phyloP scores from a whole-genome alignment of 768 basidiomycete species.

The Trichaptum fuscoviolaceum region DNA sequence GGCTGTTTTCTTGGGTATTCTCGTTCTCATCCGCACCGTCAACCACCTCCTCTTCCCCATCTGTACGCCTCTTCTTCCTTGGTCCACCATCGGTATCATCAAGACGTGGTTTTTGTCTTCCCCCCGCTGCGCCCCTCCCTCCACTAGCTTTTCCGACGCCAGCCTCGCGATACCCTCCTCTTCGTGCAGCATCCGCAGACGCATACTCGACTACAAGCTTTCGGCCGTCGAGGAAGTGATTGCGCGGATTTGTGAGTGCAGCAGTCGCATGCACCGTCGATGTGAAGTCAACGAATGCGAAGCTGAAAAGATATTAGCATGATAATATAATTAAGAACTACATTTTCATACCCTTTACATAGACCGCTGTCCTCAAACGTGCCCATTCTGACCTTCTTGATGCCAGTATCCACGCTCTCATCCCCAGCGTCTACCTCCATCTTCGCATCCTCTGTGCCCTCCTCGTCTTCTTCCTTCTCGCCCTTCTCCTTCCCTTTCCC shows the following conservation, averaged over 20 bases:
- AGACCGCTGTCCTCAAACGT: constrained; percentile 94
- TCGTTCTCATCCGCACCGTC: constrained; percentile 9
- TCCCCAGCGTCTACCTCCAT: constrained; percentile 17
- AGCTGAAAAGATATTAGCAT: constrained; percentile 46
- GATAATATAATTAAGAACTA: too few relatives aligned
- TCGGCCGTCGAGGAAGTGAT: constrained; percentile 79
- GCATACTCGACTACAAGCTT: constrained; percentile 86
- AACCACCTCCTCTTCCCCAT: constrained; percentile 11
- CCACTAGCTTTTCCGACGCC: constrained; percentile 7
- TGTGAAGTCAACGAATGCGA: constrained; percentile 91
- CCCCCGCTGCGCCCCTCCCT: constrained; percentile 10
- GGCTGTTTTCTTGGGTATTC: constrained; percentile 1
- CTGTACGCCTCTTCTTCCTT: background rate
- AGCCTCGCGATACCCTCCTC: constrained; percentile 46
- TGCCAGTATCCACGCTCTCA: constrained; percentile 47
- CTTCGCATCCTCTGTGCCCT: constrained; percentile 19
- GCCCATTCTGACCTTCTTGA: constrained; percentile 81
- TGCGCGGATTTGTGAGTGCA: constrained; percentile 76
- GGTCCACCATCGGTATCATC: background rate
- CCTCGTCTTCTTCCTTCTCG: constrained; percentile 25
- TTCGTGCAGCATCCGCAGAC: constrained; percentile 80
- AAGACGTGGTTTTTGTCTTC: constrained; percentile 4
- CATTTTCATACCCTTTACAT: constrained; percentile 81
- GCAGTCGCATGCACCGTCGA: constrained; percentile 73
- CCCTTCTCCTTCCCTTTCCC: constrained; percentile 25